A percentile compares a stretch with the other conserved stretches of the same genome.
Conservation (phyloP, 768 basidiomycete genomes). For the Cubamyces sp. region DNA sequence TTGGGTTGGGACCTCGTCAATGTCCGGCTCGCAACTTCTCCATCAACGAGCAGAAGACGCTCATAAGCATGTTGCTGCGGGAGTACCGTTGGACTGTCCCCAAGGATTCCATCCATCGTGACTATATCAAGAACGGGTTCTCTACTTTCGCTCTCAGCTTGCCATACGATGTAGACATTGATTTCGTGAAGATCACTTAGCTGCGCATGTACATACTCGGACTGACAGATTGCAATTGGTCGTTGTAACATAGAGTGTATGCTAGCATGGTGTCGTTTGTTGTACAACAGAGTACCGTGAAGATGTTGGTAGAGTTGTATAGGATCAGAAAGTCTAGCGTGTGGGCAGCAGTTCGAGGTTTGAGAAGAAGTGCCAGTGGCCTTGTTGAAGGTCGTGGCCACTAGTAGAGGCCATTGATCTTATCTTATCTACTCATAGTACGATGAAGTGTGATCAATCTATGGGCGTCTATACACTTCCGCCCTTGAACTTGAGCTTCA, state of each 20-base stretch:
- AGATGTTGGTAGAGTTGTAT: no score
- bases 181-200: slow-evolving; percentile 27
- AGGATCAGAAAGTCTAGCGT: no score
- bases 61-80: slow-evolving; percentile 39
- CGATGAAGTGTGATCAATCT: neutral
- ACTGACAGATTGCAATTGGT: no score
- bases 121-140: slow-evolving; percentile 39
- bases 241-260: no score
- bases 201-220: no score
- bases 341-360: no score
- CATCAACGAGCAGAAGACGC: slow-evolving; percentile 39
- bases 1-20: slow-evolving; percentile 26
- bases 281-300: no score
- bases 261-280: no score
- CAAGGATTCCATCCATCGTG: slow-evolving; percentile 31
- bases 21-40: slow-evolving; percentile 35
- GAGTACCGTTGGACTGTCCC: slow-evolving; percentile 42
- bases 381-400: no score
- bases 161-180: slow-evolving; percentile 39
- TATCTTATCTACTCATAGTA: neutral
- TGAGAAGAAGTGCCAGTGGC: no score
- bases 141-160: slow-evolving; percentile 41
- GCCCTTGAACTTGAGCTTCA: neutral
- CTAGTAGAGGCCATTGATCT: neutral
- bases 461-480: neutral